Base-by-base conservation (phyloP, 352 stramenopile species). In the Phytopythium delawarense region DNA sequence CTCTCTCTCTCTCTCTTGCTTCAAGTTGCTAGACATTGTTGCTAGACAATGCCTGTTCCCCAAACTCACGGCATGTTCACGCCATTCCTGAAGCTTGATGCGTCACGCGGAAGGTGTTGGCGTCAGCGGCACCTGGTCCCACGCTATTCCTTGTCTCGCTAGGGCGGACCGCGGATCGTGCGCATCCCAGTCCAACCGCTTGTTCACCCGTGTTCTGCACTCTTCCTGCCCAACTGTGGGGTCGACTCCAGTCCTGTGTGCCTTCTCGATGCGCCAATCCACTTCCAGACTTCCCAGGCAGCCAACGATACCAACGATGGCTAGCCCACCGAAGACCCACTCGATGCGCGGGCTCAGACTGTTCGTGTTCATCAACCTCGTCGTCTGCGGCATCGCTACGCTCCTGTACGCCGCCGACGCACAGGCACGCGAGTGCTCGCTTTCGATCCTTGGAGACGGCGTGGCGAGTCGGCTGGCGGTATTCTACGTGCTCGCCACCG, bases 401-500 rank as follows among this genome's bases (percentile, higher is more conserved):
- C 6, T 54, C 21, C 25, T 37, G 13, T 23, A 39, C 25, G 1
- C 25, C 7, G 23, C 9, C 5, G 48, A 54, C 28, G 15, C 48
- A 2, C 0, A 16, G 16, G 13, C 39, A 13, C 46, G 15, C 20
- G 46, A 4, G 12, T 21, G 21, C 15, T 23, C 15, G 46, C 46
- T 16, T 6, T 9, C 23, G 13, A 52, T 28, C 3, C 12, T n/a
- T 7, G 6, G 2, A 15, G 46, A 39, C 8, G 28, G 48, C 7
- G 16, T 39, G 12, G 4, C 18, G 35, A 28, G 7, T 2, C 18
- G 25, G 1, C 28, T 67, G 20, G 3, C 34, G 2, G 64, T 57
- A 2, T 25, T 76, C 6, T 84, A 86, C 53, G 37, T 42, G 5
- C 57, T 63, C 7, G 45, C 55, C 1, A 23, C 81, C 2, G 9